These are phyloP conservation scores for Mycena sanguinolenta DNA, from an alignment of 768 basidiomycete genomes.

Conservation along the genomic window DNA sequence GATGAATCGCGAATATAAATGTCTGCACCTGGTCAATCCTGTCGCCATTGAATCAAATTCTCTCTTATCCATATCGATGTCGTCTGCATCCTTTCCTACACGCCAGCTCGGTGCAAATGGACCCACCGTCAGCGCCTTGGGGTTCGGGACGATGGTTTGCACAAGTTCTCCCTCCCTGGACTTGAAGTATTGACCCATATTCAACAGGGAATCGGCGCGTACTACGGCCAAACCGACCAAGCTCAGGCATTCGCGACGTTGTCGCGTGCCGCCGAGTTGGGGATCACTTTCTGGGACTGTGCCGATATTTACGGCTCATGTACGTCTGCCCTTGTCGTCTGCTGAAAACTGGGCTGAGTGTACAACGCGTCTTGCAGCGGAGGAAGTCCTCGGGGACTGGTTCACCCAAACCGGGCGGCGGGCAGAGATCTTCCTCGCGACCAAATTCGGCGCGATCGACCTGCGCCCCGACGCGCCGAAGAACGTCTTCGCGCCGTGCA, in stretches of 20 bases:
- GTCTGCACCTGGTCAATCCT: not conserved
- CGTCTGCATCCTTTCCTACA: constrained; percentile 26
- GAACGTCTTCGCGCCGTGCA: constrained; percentile 26
- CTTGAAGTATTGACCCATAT: not conserved
- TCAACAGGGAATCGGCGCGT: constrained; percentile 31
- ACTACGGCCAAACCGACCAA: constrained; percentile 34
- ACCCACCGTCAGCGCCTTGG: constrained; percentile 53
- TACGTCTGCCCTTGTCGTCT: constrained; percentile 3
- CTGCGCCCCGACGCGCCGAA: constrained; percentile 25
- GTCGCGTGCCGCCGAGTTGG: constrained; percentile 35
- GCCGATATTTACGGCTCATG: constrained; percentile 41
- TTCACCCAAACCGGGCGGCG: constrained; percentile 42
- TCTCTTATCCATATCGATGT: not conserved
- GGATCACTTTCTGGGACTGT: constrained; percentile 40
- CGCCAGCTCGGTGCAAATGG: constrained; percentile 39
- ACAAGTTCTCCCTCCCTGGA: too few relatives aligned
- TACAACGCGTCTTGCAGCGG: constrained; percentile 33
- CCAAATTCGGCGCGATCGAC: constrained; percentile 44
- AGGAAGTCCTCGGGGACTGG: constrained; percentile 42
- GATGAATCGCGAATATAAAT: constrained; percentile 3
- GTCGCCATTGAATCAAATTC: too few relatives aligned
- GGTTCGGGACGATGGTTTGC: constrained; percentile 63
- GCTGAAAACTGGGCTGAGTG: not conserved
- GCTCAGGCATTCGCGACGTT: constrained; percentile 34
- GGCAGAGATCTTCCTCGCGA: constrained; percentile 44